Percentiles rank a stretch among this genome's conserved stretches.
Conservation (phyloP, 1,284 basidiomycete genomes). For the Ustilago curta region DNA sequence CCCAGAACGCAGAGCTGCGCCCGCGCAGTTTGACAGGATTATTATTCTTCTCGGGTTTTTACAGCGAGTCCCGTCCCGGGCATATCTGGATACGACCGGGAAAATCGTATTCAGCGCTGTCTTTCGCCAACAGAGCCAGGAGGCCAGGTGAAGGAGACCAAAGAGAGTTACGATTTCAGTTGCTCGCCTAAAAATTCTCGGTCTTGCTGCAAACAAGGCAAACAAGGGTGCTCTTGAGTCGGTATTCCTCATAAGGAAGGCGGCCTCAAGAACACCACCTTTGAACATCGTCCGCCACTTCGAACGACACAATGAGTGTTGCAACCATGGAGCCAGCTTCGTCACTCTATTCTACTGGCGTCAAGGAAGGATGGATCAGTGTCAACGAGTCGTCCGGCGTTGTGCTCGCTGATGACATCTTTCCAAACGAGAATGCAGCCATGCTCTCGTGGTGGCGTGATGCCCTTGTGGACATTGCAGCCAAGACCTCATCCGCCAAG, state of each 20-base stretch:
- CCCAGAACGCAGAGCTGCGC: too few relatives aligned
- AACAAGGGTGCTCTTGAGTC: too few relatives aligned
- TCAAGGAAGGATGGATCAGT: conserved; percentile 8
- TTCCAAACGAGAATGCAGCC: conserved; percentile 2
- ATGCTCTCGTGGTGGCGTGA: not conserved
- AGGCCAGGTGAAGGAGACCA: not conserved
- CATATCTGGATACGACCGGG: not conserved
- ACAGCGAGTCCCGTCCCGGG: too few relatives aligned
- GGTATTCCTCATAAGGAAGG: conserved; percentile 3
- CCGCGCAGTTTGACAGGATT: too few relatives aligned
- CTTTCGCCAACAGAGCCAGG: not conserved
- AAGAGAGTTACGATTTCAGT: too few relatives aligned
- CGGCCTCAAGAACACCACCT: not conserved
- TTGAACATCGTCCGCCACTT: not conserved
- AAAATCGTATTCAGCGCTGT: not conserved
- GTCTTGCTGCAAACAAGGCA: too few relatives aligned
- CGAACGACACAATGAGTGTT: not conserved
- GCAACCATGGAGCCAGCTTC: not conserved
- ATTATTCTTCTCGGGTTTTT: too few relatives aligned
- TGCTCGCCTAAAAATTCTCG: too few relatives aligned
- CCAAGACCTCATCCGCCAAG: not conserved
- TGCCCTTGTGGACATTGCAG: not conserved
- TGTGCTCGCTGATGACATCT: conserved; percentile 1
- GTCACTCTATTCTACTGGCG: conserved; percentile 3
- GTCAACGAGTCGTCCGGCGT: conserved; percentile 1